phyloP scores from a whole-genome alignment of 2,329 filamentous ascomycete species.

The Didymella glomerata region DNA sequence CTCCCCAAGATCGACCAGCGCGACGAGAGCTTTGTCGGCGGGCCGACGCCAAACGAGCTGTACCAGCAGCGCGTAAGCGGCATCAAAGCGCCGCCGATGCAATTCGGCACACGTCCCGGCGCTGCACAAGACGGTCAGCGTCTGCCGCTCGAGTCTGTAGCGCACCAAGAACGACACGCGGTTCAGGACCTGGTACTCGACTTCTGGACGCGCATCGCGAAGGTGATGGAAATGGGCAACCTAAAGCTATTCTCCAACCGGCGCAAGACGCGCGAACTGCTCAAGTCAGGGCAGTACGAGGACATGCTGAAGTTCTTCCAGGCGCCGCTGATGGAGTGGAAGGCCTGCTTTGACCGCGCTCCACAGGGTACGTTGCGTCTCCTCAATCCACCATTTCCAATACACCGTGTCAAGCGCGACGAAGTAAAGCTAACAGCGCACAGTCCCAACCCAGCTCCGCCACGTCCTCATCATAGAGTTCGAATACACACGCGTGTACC shows the following conservation, averaged over 20 bases:
- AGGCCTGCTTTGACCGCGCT: conserved; percentile 81
- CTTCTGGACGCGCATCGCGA: conserved; percentile 93
- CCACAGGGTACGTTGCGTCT: conserved; percentile 52
- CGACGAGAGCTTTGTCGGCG: conserved; percentile 35
- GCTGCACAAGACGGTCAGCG: conserved; percentile 42
- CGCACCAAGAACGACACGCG: conserved; percentile 49
- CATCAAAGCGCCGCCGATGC: conserved; percentile 48
- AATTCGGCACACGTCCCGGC: conserved; percentile 44
- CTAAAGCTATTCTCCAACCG: conserved; percentile 86
- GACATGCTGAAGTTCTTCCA: conserved; percentile 82
- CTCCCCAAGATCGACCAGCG: conserved; percentile 65
- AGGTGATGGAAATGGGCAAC: conserved; percentile 90
- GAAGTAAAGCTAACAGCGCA: background rate
- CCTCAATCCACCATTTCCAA: no score
- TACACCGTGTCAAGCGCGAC: no score
- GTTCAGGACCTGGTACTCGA: conserved; percentile 69
- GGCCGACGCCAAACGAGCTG: conserved; percentile 44
- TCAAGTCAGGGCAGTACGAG: conserved; percentile 85
- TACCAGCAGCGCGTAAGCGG: conserved; percentile 49
- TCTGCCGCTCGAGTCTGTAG: conserved; percentile 47
- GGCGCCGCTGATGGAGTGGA: conserved; percentile 80
- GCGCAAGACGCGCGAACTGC: conserved; percentile 86
- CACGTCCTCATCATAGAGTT: conserved; percentile 93
- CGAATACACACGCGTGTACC: conserved; percentile 91
- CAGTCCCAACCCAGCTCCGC: conserved; percentile 66